phyloP scores from a whole-genome alignment of 2,329 filamentous ascomycete species.

The Ophiostoma piceae region DNA sequence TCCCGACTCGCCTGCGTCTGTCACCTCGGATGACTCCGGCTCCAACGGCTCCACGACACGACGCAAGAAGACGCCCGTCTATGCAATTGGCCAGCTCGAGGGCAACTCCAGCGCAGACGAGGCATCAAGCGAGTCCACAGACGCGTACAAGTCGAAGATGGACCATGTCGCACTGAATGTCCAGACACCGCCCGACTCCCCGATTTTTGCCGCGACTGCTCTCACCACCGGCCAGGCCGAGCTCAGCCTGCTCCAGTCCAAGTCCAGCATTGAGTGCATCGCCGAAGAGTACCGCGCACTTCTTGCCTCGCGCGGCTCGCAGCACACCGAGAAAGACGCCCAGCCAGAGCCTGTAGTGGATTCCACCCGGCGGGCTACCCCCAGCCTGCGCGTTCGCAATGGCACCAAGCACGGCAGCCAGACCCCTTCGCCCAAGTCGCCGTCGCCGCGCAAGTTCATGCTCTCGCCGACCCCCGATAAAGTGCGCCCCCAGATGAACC shows the following conservation, averaged over 20 bases:
- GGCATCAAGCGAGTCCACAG: not conserved
- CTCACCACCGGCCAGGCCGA: slow-evolving; percentile 13
- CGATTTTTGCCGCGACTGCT: not conserved
- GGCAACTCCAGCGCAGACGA: slow-evolving; percentile 23
- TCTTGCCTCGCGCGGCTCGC: slow-evolving; percentile 39
- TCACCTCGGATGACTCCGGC: slow-evolving; percentile 23
- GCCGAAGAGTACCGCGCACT: slow-evolving; percentile 49
- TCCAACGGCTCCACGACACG: slow-evolving; percentile 34
- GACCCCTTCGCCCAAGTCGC: not conserved
- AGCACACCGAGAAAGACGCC: slow-evolving; percentile 29
- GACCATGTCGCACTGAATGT: slow-evolving; percentile 3
- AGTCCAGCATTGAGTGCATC: slow-evolving; percentile 44
- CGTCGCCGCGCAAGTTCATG: slow-evolving; percentile 14
- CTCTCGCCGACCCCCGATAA: not conserved
- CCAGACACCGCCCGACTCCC: slow-evolving; percentile 21
- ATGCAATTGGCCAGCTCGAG: slow-evolving; percentile 47
- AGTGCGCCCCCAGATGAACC: not conserved
- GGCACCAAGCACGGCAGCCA: slow-evolving; percentile 19
- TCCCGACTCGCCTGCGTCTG: slow-evolving; percentile 27
- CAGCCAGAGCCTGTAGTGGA: not conserved
- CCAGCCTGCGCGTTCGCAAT: not conserved
- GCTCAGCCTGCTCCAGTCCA: slow-evolving; percentile 24
- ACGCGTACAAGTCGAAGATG: not conserved
- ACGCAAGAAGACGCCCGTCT: slow-evolving; percentile 49
- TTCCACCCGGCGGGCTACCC: not conserved